Evolutionary conservation across 2,329 filamentous ascomycete genomes (phyloP).

Genomic region (Fusarium sulawesiense): DNA sequence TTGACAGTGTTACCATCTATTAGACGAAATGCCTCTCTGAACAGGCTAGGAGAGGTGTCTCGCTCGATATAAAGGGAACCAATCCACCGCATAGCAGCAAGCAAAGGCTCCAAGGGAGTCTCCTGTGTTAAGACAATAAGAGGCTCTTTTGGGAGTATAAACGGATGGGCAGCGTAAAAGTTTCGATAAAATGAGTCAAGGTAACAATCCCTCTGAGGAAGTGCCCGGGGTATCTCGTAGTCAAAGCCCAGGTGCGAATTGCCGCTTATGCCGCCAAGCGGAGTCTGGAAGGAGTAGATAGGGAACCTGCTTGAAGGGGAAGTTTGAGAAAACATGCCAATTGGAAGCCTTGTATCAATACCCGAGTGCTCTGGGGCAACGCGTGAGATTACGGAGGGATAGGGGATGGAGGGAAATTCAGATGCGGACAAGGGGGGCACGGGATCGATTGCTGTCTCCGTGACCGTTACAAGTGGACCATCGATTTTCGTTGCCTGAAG

Average conservation of each 20-base stretch:
- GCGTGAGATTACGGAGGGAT: background rate
- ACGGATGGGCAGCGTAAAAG: conserved; percentile 1
- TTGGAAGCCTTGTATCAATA: accelerated
- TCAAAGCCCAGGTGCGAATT: background rate
- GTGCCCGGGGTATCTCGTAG: background rate
- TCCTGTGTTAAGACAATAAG: background rate
- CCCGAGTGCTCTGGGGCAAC: background rate
- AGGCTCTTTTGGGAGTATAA: background rate
- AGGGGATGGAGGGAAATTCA: background rate
- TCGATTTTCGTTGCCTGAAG: accelerated
- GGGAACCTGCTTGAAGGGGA: accelerated
- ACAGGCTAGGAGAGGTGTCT: background rate
- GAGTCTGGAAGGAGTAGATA: background rate
- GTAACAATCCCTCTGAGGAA: background rate
- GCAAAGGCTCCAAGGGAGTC: background rate
- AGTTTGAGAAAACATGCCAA: background rate
- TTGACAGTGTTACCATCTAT: background rate
- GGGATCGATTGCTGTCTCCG: background rate
- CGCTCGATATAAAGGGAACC: conserved; percentile 1
- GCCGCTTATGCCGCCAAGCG: background rate
- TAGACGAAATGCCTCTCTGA: background rate
- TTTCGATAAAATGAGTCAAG: conserved; percentile 5
- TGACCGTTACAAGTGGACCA: accelerated
- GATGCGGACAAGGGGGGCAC: too few species aligned
- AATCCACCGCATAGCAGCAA: conserved; percentile 11